Conservation (phyloP, 2,329 filamentous ascomycete species). For the Onygena corvina region DNA sequence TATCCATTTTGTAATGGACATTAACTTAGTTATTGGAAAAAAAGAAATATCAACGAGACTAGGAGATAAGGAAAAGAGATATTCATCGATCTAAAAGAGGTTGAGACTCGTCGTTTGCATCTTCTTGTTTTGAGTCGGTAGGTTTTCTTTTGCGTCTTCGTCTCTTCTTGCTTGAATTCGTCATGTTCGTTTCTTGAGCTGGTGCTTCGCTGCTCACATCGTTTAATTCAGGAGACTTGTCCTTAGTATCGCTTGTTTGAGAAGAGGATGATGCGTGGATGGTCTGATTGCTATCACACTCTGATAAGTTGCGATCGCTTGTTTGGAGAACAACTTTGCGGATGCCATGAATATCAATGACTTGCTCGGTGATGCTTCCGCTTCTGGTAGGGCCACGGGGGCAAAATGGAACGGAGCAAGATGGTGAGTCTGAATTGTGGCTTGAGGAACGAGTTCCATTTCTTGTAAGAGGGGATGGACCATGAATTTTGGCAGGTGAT, state of each 20-base stretch:
- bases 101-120: conserved; percentile 1
- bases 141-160: conserved; percentile 13
- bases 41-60: not conserved
- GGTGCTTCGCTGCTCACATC: not conserved
- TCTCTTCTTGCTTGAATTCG: conserved; percentile 11
- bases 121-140: conserved; percentile 1
- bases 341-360: conserved; percentile 61
- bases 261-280: not conserved
- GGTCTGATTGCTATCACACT: conserved; percentile 7
- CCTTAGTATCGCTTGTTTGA: not conserved
- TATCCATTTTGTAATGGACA: not conserved
- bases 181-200: not conserved
- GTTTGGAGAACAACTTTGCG: conserved; percentile 65
- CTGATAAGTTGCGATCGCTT: conserved; percentile 39
- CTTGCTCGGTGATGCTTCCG: conserved; percentile 66
- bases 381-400: conserved; percentile 44
- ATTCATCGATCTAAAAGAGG: not conserved
- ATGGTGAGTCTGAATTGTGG: not conserved
- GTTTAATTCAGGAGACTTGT: not conserved
- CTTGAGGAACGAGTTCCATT: not conserved
- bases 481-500: not conserved
- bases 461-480: not conserved
- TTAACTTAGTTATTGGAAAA: not conserved
- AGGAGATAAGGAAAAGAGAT: not conserved
- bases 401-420: conserved; percentile 18